Percentiles rank a stretch among this genome's conserved stretches.
These are phyloP conservation scores for Phanerochaete carnosa DNA, from an alignment of 768 basidiomycete species.

Conservation along the genomic window DNA sequence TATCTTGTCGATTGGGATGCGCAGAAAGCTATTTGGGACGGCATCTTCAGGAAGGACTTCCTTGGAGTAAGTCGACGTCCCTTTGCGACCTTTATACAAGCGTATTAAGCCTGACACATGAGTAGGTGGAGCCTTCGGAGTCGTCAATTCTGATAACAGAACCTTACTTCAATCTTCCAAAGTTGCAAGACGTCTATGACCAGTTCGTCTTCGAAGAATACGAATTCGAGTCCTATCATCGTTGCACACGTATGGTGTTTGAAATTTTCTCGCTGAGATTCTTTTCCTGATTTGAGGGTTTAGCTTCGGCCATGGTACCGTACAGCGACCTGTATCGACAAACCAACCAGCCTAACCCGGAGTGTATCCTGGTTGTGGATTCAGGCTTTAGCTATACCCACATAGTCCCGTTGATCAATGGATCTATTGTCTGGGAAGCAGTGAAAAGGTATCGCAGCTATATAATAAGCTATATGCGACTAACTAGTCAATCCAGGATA, in stretches of 20 bases:
- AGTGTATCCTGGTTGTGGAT: slow-evolving; percentile 83
- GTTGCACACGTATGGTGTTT: slow-evolving; percentile 69
- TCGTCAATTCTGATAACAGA: slow-evolving; percentile 86
- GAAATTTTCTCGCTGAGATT: too few species aligned
- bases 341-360: slow-evolving; percentile 50
- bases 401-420: slow-evolving; percentile 77
- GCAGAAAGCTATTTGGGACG: slow-evolving; percentile 93
- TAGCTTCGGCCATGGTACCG: slow-evolving; percentile 82
- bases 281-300: too few species aligned
- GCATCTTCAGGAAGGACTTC: slow-evolving; percentile 71
- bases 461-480: not conserved
- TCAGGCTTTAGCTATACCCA: slow-evolving; percentile 95
- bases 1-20: slow-evolving; percentile 94
- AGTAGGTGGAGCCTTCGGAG: slow-evolving; percentile 69
- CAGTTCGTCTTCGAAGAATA: slow-evolving; percentile 97
- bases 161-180: slow-evolving; percentile 91
- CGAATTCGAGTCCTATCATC: slow-evolving; percentile 80
- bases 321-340: slow-evolving; percentile 66
- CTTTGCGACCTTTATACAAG: not conserved
- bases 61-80: slow-evolving; percentile 48
- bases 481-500: slow-evolving; percentile 49
- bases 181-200: slow-evolving; percentile 89
- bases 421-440: slow-evolving; percentile 72
- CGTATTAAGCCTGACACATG: slow-evolving; percentile 3
- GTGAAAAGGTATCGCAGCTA: slow-evolving; percentile 62